Base-by-base conservation (phyloP, 192 early-diverging fungal genomes). In the Backusella liffmaniae region DNA sequence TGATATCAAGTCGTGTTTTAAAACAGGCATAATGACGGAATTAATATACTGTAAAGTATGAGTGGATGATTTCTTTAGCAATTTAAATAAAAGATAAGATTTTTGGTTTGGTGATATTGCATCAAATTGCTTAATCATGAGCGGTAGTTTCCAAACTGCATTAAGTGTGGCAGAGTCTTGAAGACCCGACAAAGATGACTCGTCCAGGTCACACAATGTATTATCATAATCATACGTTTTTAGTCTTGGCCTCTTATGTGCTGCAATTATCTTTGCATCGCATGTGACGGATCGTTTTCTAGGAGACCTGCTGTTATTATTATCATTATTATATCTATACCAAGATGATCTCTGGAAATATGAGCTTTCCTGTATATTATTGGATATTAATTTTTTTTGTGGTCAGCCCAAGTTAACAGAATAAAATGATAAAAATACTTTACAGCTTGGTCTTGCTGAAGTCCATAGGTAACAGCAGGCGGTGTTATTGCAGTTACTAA, bases 1-100 rank as follows among this genome's bases (percentile, higher is more conserved):
- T 18, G 87, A 88, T 8, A 99, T 72, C 83, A 98, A 97, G 85
- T 99, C 96, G 76, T 94, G 90, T 76, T 96, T 95, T 76, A 99
- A 87, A 16, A 92, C 91, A 1, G 98, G 95, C 53, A 95, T 83
- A 71, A 99, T 91, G n/a, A 96, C 83, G 35, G 92, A 90, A 68
- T 92, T 91, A n/a, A 96, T 92, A 85, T 96, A 96, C 84, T 98
- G 96, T 70, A 99, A 88, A 2, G 93, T 92, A 3, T 91, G 85
- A 3, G 92, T 89, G 8, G 94, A 90, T 23, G 91, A 96, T 18
- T 95, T 90, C 26, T 92, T 90, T 39, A 99, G 87, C 18, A 99
- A 83, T 73, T 98, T 93, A 75, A 95, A 92, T 42, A 98, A 88
- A 73, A 97, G 83, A 67, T 96, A 98, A 9, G 92, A 90, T 83